Evolutionary conservation across 108 stramenopile genomes (phyloP), one percentile per base, ranked within the genome.

Genomic region (Pseudonitzschia multiseries): DNA sequence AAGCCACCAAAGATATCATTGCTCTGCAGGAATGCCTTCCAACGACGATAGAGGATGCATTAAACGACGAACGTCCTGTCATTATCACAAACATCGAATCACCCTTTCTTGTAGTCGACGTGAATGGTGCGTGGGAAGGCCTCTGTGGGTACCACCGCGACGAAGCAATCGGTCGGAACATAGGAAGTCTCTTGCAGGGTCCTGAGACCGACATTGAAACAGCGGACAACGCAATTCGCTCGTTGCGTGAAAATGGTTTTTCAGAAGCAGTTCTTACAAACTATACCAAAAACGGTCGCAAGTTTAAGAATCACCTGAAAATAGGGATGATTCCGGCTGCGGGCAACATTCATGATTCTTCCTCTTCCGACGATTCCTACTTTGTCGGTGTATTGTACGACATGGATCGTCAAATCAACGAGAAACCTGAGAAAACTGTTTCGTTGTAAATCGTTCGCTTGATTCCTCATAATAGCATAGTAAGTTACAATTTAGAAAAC

Each of bases 341-440:
- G 53, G 76, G 76, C 32, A 78, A 83, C 53, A 84, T 81, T 12
- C 66, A 79, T 52, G 70, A 73, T 46, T 74, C 80, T 1, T 56
- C 54, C 13, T 56, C 54, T 56, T 56, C 54, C 54, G 22, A 56
- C 9, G 22, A 56, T 12, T 57, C 79, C 48, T 72, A 79, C 48
- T 87, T 90, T 81, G 82, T 90, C 20, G 89, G 89, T 2, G 83
- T 90, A 24, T 67, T 90, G 22, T 64, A 86, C 17, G 86, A 89
- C 63, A 68, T 89, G 15, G 13, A 8, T 31, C 28, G 63, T 12
- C 13, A 54, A 2, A 31, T 29, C 20, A 33, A 33, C 5, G 29
- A 41, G 17, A 69, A n/a, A 22, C 18, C 33, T 48, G 29, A 41
- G 17, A 69, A n/a, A 22, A 20, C 33, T 48, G 36, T 36, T 36